Evolutionary conservation across 305 asterid genomes (phyloP).

Genomic region (Rubia peregrina): DNA sequence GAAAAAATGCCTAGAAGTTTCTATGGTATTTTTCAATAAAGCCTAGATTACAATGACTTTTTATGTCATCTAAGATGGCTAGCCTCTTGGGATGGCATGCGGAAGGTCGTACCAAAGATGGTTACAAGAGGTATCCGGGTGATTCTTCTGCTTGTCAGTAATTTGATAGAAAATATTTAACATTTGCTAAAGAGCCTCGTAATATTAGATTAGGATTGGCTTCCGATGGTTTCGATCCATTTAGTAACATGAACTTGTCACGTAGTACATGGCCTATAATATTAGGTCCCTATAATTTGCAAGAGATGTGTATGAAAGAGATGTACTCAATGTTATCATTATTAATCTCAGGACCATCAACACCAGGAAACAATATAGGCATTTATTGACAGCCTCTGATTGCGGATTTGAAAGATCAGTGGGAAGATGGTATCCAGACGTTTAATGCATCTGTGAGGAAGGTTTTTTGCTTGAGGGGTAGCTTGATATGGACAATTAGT

Average conservation of each 20-base stretch:
- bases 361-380: too few relatives aligned
- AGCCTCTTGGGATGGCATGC: neutral
- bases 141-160: neutral
- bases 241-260: slow-evolving; percentile 9
- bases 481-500: too few relatives aligned
- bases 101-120: neutral
- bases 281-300: slow-evolving; percentile 14
- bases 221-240: slow-evolving; percentile 19
- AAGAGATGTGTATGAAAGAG: neutral
- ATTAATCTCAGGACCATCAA: neutral
- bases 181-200: too few relatives aligned
- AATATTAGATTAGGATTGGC: slow-evolving; percentile 24
- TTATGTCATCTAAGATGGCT: neutral
- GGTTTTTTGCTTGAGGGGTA: too few relatives aligned
- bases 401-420: too few relatives aligned
- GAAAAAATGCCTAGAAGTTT: neutral
- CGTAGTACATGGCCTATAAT: slow-evolving; percentile 20
- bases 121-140: neutral
- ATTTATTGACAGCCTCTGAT: too few relatives aligned
- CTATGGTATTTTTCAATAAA: neutral
- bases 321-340: neutral
- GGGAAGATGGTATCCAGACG: neutral
- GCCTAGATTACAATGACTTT: slow-evolving; percentile 9
- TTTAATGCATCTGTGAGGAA: slow-evolving; percentile 9
- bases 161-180: neutral